A percentile compares a stretch with the other conserved stretches of the same genome.
These are phyloP conservation scores for Auriculariales sp. DNA, from an alignment of 768 basidiomycete genomes.

Conservation along the genomic window DNA sequence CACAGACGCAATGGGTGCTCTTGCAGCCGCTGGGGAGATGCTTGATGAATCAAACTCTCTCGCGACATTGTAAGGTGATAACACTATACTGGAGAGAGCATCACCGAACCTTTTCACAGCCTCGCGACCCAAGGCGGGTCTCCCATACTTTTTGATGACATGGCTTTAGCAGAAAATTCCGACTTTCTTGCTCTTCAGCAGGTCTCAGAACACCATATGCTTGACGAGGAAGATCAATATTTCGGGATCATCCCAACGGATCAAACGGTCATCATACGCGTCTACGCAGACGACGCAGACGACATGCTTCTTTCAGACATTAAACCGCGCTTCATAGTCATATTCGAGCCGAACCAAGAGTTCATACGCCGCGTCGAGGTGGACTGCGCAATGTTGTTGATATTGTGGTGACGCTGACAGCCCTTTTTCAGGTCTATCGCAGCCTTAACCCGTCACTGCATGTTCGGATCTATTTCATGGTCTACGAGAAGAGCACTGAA, in stretches of 20 bases:
- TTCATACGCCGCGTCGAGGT: slow-evolving; percentile 90
- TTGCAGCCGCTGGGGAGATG: slow-evolving; percentile 20
- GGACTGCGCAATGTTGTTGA: slow-evolving; percentile 8
- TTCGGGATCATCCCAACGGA: slow-evolving; percentile 71
- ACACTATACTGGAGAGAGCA: too few relatives aligned
- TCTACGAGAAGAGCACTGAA: slow-evolving; percentile 86
- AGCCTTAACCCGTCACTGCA: slow-evolving; percentile 69
- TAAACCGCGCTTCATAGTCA: slow-evolving; percentile 80
- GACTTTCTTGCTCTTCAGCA: slow-evolving; percentile 15
- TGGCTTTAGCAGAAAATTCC: background rate
- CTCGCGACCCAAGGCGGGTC: background rate
- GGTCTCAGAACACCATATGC: slow-evolving; percentile 9
- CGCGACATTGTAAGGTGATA: slow-evolving; percentile 49
- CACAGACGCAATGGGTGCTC: background rate
- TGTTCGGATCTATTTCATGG: slow-evolving; percentile 87
- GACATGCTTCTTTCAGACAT: slow-evolving; percentile 79
- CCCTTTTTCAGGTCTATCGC: slow-evolving; percentile 57
- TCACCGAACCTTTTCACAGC: background rate
- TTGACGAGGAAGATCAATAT: slow-evolving; percentile 17
- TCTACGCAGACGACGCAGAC: slow-evolving; percentile 86
- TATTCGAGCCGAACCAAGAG: slow-evolving; percentile 90
- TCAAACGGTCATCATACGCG: slow-evolving; percentile 70
- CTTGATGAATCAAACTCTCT: slow-evolving; percentile 38
- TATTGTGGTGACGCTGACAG: background rate
- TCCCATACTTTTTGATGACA: background rate